phyloP scores from a whole-genome alignment of 2,329 filamentous ascomycete genomes.

The Plectosphaerella sp. region DNA sequence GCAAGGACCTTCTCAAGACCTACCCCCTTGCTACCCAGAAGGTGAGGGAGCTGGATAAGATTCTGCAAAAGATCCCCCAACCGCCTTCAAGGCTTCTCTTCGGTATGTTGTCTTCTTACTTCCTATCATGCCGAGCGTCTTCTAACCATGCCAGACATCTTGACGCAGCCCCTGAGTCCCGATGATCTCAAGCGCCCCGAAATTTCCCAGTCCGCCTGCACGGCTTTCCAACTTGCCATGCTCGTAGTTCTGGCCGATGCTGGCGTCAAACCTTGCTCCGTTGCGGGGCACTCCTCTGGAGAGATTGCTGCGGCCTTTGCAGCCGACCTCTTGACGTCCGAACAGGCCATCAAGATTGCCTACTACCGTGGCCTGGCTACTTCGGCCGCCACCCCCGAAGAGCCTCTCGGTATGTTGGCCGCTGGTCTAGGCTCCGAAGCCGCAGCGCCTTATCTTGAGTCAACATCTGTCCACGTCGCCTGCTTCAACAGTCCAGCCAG shows the following conservation, averaged over 20 bases:
- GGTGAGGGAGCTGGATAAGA: conserved; percentile 15
- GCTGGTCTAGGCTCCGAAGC: conserved; percentile 7
- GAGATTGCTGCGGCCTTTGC: conserved; percentile 48
- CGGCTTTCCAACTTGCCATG: conserved; percentile 16
- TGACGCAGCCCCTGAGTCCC: conserved; percentile 26
- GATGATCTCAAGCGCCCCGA: conserved; percentile 17
- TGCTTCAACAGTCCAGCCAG: conserved; percentile 17
- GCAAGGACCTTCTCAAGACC: conserved; percentile 10
- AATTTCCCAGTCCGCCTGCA: conserved; percentile 13
- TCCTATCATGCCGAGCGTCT: background rate
- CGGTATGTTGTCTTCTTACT: conserved; percentile 15
- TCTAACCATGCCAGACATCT: conserved; percentile 14
- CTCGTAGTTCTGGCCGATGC: conserved; percentile 21
- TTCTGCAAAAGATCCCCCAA: conserved; percentile 13
- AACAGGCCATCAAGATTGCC: conserved; percentile 18
- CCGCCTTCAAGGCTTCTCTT: conserved; percentile 19
- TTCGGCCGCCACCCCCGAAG: background rate
- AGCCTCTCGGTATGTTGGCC: conserved; percentile 18
- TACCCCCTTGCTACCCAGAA: conserved; percentile 7
- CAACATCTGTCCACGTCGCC: conserved; percentile 15
- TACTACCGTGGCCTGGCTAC: conserved; percentile 13
- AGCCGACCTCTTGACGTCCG: conserved; percentile 30
- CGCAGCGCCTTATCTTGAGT: conserved; percentile 7
- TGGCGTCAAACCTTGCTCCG: conserved; percentile 26
- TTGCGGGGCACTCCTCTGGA: conserved; percentile 44